Conservation (phyloP, 176 grass and related monocot species). For the Dactylis glomerata region DNA sequence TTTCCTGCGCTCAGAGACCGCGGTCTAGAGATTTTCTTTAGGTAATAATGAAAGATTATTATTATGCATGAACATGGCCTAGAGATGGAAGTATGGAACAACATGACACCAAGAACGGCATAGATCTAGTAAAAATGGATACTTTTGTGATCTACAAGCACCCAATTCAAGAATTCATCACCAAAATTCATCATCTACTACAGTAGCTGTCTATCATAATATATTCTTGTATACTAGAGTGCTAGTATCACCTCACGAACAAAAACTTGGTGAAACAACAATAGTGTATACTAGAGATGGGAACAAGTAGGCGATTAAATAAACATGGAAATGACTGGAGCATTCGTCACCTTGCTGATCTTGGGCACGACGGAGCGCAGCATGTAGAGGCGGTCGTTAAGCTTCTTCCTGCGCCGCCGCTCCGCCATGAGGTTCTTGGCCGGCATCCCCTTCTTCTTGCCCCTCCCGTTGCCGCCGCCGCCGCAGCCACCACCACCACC, state of each 20-base stretch:
- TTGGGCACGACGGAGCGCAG: conserved; percentile 84
- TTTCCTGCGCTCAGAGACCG: neutral
- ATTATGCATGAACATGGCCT: neutral
- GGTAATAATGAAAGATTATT: neutral
- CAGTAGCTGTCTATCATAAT: neutral
- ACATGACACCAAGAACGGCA: neutral
- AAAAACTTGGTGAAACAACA: neutral
- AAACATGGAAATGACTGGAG: neutral
- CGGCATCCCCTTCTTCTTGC: conserved; percentile 75
- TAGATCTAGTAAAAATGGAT: conserved; percentile 19
- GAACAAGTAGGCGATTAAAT: neutral
- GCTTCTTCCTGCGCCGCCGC: conserved; percentile 70
- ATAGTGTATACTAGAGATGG: neutral
- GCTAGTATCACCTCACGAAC: conserved; percentile 3
- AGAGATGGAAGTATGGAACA: neutral
- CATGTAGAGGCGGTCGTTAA: conserved; percentile 80
- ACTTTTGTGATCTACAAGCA: conserved; percentile 6
- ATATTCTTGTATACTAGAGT: neutral
- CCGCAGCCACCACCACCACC: conserved; percentile 22
- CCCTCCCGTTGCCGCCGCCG: conserved; percentile 32
- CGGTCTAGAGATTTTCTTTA: neutral
- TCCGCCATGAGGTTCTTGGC: conserved; percentile 94
- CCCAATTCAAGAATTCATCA: conserved; percentile 21
- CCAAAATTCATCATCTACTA: neutral
- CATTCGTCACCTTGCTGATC: conserved; percentile 69